Evolutionary conservation across 441 rosid species (phyloP), one percentile per base, ranked within the genome.

Genomic region (Populus hybrid): DNA sequence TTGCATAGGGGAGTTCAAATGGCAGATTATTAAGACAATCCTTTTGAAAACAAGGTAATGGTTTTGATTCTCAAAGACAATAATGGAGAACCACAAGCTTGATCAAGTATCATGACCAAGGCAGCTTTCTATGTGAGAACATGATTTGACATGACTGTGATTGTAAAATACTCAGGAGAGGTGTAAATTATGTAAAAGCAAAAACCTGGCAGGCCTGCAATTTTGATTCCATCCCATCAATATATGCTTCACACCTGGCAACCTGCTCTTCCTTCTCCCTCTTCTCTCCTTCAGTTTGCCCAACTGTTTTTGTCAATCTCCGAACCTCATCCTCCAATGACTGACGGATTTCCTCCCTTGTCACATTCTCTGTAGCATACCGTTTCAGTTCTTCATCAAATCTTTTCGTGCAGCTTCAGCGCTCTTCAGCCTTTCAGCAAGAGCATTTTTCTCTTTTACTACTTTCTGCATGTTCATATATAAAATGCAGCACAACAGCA

Each of bases 221-320:
- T 80, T 90, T 91, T 66, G 99, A 84, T 85, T 94, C 97, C 99
- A 94, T 97, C 84, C 93, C 93, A 83, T 97, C 96, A 69, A 97
- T 94, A 88, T 92, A 93, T 77, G 93, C 93, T 86, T 97, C 98
- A 84, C 97, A 92, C 31, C 99, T 88, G 68, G 96, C 90, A 86
- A 95, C 84, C 84, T 90, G 99, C 85, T 91, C 99, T 80, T 95
- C 98, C 77, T 93, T 97, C 85, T 97, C 94, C 79, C 89, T 90
- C 85, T 91, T 94, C 85, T 97, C 99, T 83, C 89, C 99, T 89
- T 92, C 92, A 16, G 95, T 91, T 85, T 97, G 99, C 76, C 92
- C 97, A 24, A 92, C 90, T 77, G 97, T 92, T 82, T 91, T 87
- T 68, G 94, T 94, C 82, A 94, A 81, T 74, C 93, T 80, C 83